Evolutionary conservation across 805 yeast genomes (phyloP).

Genomic region (Grigorovia yakushimaensis): DNA sequence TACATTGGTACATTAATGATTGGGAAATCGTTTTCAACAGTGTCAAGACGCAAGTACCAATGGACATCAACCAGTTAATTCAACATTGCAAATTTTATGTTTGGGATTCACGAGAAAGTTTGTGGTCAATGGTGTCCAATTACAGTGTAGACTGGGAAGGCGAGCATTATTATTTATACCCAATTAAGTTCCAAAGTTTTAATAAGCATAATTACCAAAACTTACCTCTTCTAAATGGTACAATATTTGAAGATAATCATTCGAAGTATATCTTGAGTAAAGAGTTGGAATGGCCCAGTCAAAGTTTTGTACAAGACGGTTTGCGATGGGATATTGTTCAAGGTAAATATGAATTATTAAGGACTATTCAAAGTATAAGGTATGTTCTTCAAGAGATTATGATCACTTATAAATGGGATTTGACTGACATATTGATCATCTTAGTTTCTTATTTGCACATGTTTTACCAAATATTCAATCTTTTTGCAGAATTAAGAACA

Average conservation of each 20-base stretch:
- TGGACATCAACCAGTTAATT: constrained; percentile 1
- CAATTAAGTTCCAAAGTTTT: constrained; percentile 17
- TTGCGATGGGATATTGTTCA: constrained; percentile 44
- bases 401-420: constrained; percentile 36
- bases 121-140: neutral
- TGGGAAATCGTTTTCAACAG: constrained; percentile 28
- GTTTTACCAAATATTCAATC: constrained; percentile 68
- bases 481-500: constrained; percentile 63
- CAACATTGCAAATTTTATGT: neutral
- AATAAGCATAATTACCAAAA: constrained; percentile 1
- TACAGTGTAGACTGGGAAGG: neutral
- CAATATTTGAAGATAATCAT: constrained; percentile 15
- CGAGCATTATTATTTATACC: constrained; percentile 24
- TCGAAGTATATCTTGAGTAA: constrained; percentile 18
- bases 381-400: neutral
- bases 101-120: neutral
- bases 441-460: constrained; percentile 74
- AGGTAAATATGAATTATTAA: constrained; percentile 1
- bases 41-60: constrained; percentile 7
- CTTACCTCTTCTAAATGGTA: constrained; percentile 20
- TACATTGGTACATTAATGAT: constrained; percentile 48
- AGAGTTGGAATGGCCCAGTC: constrained; percentile 12
- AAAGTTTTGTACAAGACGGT: constrained; percentile 31
- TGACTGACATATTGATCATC: constrained; percentile 64
- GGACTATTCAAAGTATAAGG: neutral